Percentiles rank a stretch among this genome's conserved stretches.
Evolutionary conservation across 2,329 filamentous ascomycete species (phyloP).

Genomic region (Aspergillus sp.): DNA sequence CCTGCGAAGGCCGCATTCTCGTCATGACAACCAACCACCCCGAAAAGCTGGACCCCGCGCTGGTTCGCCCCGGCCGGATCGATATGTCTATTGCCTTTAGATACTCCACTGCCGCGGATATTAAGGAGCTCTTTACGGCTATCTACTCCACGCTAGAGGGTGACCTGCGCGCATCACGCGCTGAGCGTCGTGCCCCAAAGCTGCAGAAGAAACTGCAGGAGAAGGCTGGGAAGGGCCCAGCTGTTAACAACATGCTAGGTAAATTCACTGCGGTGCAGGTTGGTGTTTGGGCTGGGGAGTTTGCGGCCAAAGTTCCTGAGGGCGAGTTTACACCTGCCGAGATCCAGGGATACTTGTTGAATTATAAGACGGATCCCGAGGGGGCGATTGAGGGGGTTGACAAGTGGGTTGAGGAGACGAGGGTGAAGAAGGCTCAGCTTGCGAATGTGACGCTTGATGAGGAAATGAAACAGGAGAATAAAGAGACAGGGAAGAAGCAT

Average conservation of each 20-base stretch:
- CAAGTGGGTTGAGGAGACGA: slow-evolving; percentile 29
- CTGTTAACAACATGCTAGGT: neutral
- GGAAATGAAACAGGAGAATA: neutral
- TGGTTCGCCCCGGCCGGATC: slow-evolving; percentile 66
- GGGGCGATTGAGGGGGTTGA: slow-evolving; percentile 30
- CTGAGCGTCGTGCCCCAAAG: neutral
- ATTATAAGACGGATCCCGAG: slow-evolving; percentile 34
- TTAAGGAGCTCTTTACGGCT: slow-evolving; percentile 41
- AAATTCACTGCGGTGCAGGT: slow-evolving; percentile 22
- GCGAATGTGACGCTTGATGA: slow-evolving; percentile 10
- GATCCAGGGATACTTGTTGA: slow-evolving; percentile 43
- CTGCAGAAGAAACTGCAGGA: neutral
- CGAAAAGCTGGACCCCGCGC: slow-evolving; percentile 63
- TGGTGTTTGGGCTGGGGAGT: slow-evolving; percentile 26
- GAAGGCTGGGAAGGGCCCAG: neutral
- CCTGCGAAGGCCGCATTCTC: slow-evolving; percentile 67
- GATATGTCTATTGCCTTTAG: slow-evolving; percentile 64
- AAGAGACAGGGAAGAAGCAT: neutral
- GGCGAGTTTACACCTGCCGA: slow-evolving; percentile 41
- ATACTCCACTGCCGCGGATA: slow-evolving; percentile 35
- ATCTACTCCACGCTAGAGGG: slow-evolving; percentile 37
- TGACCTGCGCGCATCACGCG: slow-evolving; percentile 20
- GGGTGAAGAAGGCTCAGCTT: slow-evolving; percentile 26
- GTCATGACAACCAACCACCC: slow-evolving; percentile 73
- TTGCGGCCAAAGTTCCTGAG: slow-evolving; percentile 32